Evolutionary conservation across 345 rosid genomes (phyloP).

Genomic region (Combretum micranthum): DNA sequence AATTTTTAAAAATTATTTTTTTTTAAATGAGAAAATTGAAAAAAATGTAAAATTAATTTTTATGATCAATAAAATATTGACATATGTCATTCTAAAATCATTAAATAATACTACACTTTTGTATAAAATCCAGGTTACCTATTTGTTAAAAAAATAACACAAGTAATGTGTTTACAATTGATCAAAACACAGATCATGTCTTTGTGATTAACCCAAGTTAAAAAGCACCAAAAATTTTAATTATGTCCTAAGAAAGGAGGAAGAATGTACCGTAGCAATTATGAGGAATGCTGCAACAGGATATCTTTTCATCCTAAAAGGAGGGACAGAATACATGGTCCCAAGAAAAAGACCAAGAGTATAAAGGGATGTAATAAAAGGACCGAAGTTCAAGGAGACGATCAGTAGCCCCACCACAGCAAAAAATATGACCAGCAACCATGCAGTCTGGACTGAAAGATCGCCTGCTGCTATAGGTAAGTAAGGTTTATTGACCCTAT

Average conservation of each 20-base stretch:
- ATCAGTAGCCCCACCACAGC: slow-evolving; percentile 64
- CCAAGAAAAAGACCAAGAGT: slow-evolving; percentile 82
- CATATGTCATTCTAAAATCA: too few species aligned
- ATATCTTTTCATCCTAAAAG: slow-evolving; percentile 86
- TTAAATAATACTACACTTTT: too few species aligned
- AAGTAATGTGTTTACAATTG: too few species aligned
- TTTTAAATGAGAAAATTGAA: too few species aligned
- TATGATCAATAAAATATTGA: too few species aligned
- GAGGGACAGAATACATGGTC: slow-evolving; percentile 96
- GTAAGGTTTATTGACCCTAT: slow-evolving; percentile 97
- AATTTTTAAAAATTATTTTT: too few species aligned
- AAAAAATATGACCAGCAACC: slow-evolving; percentile 79
- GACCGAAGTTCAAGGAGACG: slow-evolving; percentile 74
- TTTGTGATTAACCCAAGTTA: too few species aligned
- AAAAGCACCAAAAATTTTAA: neutral
- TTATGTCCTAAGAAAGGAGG: neutral
- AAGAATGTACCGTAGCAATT: slow-evolving; percentile 62
- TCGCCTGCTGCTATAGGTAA: slow-evolving; percentile 98
- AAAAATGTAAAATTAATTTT: too few species aligned
- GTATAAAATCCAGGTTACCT: too few species aligned
- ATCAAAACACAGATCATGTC: too few species aligned
- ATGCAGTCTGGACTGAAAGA: slow-evolving; percentile 84
- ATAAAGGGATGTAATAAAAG: slow-evolving; percentile 77
- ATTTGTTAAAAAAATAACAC: too few species aligned
- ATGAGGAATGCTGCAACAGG: slow-evolving; percentile 90